Base-by-base conservation (phyloP, 2,329 filamentous ascomycete genomes). In the Sporothrix curviconia region DNA sequence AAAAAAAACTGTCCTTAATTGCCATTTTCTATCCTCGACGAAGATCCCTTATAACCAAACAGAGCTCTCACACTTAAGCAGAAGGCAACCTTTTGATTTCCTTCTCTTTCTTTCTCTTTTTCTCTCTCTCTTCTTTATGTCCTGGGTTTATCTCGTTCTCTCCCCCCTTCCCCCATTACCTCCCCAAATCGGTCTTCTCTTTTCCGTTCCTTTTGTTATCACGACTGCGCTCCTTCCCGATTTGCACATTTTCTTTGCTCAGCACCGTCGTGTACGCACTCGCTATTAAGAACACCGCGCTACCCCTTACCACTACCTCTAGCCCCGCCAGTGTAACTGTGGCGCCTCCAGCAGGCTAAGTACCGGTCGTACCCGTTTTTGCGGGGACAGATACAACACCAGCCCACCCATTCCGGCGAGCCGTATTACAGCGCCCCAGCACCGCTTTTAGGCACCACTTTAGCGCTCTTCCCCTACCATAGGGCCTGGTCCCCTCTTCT, bases 31-130 rank as follows among this genome's bases (percentile, higher is more conserved):
- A 28, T 43, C 25, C 37, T 55, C 44, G 43, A 50, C n/a, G 43
- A 32, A 15, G 56, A 58, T 58, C 56, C 25, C 40, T 49, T 58
- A 58, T 55, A 19, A 40, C 56, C 56, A 46, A 44, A 54, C 49
- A 36, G 28, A 42, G 34, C 56, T 50, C 56, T 28, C 42, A 55
- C 42, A 47, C 42, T 55, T 32, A 25, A 17, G 9, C 25, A n/a
- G 15, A 32, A 4, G 25, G 17, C 24, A n/a, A 15, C 28, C 15
- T 44, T 50, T 36, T 24, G 30, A 15, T 49, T 34, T 25, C 15
- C 19, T 25, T 30, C 19, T 14, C 28, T 34, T 28, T 9, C 7
- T 30, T 47, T 46, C 17, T 32, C 15, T 25, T 28, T 7, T 58
- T 15, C n/a, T 7, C 24, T 22, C 28, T 28, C 12, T 12, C 12